These are phyloP conservation scores for Dipteronia dyeriana DNA, from an alignment of 345 rosid species.

Conservation along the genomic window DNA sequence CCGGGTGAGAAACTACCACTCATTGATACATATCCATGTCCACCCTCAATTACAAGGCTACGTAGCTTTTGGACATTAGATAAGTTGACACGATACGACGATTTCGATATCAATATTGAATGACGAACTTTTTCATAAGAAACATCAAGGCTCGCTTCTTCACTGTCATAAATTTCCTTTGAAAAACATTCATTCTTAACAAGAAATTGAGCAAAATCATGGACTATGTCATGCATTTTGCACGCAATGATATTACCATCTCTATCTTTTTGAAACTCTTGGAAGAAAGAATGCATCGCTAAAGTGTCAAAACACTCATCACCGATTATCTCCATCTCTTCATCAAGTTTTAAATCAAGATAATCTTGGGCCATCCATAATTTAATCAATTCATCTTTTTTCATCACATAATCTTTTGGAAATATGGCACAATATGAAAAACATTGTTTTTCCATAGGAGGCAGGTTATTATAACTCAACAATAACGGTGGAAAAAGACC, in stretches of 20 bases:
- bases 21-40: background rate
- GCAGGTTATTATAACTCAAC: conserved; percentile 1
- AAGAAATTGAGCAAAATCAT: background rate
- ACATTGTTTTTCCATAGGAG: background rate
- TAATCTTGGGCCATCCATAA: background rate
- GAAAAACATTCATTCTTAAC: background rate
- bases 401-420: background rate
- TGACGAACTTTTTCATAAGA: background rate
- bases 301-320: background rate
- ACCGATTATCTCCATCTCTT: background rate
- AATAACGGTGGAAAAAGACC: background rate
- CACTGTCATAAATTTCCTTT: background rate
- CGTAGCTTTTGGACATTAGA: background rate
- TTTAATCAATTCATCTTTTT: background rate
- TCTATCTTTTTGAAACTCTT: background rate
- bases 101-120: too few relatives aligned
- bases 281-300: background rate
- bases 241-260: background rate
- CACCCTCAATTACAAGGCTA: background rate
- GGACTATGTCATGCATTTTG: background rate
- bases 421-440: background rate
- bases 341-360: background rate
- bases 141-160: background rate
- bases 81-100: fast-evolving
- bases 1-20: background rate